phyloP scores from a whole-genome alignment of 345 rosid species.

The Odontarrhena argentea region DNA sequence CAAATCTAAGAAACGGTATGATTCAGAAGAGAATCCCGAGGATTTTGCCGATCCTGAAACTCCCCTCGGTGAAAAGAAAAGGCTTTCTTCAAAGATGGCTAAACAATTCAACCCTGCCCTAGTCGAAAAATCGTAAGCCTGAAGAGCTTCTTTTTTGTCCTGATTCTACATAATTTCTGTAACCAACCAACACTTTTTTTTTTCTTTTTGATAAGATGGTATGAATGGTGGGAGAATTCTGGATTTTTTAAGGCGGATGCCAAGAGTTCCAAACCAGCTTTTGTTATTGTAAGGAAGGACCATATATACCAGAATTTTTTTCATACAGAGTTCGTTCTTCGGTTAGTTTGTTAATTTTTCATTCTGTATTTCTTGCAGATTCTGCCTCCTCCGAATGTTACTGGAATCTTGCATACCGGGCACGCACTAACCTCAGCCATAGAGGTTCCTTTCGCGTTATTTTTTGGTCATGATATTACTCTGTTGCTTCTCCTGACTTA shows the following conservation, averaged over 20 bases:
- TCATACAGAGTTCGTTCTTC: too few relatives aligned
- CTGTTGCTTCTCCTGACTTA: neutral
- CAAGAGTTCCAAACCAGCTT: conserved; percentile 74
- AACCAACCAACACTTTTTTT: too few relatives aligned
- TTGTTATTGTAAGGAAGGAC: conserved; percentile 60
- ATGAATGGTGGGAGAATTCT: conserved; percentile 87
- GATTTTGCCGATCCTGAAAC: conserved; percentile 74
- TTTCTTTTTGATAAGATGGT: conserved; percentile 63
- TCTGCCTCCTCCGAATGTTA: conserved; percentile 91
- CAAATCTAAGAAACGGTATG: too few relatives aligned
- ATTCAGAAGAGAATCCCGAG: conserved; percentile 50
- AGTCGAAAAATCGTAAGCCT: conserved; percentile 79
- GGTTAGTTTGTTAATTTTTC: too few relatives aligned
- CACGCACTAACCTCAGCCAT: conserved; percentile 84
- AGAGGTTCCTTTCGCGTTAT: conserved; percentile 51
- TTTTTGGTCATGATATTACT: neutral
- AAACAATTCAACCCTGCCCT: conserved; percentile 66
- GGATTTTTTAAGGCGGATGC: conserved; percentile 71
- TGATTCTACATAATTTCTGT: too few relatives aligned
- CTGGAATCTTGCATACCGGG: conserved; percentile 89
- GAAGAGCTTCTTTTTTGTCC: neutral
- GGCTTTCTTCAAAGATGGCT: conserved; percentile 70
- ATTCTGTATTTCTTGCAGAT: conserved; percentile 47
- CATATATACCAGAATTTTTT: too few relatives aligned
- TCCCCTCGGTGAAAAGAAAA: conserved; percentile 67